phyloP scores from a whole-genome alignment of 1,284 basidiomycete species.

The Inonotus obliquus region DNA sequence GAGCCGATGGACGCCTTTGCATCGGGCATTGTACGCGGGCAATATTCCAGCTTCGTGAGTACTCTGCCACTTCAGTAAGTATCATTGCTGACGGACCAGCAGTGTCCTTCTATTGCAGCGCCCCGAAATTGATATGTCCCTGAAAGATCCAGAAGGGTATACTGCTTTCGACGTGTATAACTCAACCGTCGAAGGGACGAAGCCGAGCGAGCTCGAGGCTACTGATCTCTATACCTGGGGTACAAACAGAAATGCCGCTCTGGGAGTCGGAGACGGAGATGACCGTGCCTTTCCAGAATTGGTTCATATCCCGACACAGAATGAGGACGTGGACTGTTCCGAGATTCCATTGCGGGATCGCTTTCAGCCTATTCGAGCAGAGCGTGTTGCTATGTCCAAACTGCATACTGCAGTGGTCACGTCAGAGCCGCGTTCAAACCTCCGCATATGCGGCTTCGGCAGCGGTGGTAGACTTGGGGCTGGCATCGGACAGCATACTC shows the following conservation, averaged over 20 bases:
- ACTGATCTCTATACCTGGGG: constrained; percentile 91
- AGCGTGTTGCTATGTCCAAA: constrained; percentile 74
- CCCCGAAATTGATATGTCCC: constrained; percentile 64
- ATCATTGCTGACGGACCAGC: constrained; percentile 12
- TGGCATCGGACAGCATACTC: constrained; percentile 62
- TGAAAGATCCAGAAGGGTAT: constrained; percentile 89
- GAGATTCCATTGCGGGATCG: constrained; percentile 32
- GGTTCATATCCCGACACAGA: constrained; percentile 43
- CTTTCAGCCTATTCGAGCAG: constrained; percentile 59
- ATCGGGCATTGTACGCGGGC: constrained; percentile 85
- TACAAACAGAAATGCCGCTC: constrained; percentile 80
- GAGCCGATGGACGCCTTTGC: constrained; percentile 89
- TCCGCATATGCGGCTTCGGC: constrained; percentile 84
- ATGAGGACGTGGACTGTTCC: constrained; percentile 19
- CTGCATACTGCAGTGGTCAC: constrained; percentile 84
- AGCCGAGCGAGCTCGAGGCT: constrained; percentile 42
- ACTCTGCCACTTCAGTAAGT: constrained; percentile 2
- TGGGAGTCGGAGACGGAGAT: constrained; percentile 79
- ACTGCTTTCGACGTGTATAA: constrained; percentile 95
- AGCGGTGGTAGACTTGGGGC: constrained; percentile 78
- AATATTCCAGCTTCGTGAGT: constrained; percentile 76
- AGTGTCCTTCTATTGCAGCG: constrained; percentile 74
- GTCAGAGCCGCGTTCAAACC: constrained; percentile 65
- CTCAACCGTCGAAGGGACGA: constrained; percentile 73
- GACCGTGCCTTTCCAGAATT: constrained; percentile 82